A percentile compares a stretch with the other conserved stretches of the same genome.
phyloP scores from a whole-genome alignment of 2,329 filamentous ascomycete species.

The Gaeumannomyces tritici region DNA sequence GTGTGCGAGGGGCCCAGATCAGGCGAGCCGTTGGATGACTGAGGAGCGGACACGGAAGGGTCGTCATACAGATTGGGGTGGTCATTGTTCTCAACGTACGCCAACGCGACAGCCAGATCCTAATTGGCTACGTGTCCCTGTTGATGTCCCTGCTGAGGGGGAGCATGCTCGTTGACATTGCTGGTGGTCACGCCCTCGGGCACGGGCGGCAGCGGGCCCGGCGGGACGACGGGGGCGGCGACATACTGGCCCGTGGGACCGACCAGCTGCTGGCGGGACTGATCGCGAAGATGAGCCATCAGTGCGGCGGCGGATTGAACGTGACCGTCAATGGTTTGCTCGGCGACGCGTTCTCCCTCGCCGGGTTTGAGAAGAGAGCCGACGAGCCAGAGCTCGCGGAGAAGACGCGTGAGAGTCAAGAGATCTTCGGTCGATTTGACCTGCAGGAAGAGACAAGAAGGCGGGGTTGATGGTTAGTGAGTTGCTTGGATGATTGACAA shows the following conservation, averaged over 20 bases:
- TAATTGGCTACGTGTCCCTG: not conserved
- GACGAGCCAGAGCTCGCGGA: constrained; percentile 40
- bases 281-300: constrained; percentile 20
- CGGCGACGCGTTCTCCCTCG: constrained; percentile 28
- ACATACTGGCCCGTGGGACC: constrained; percentile 14
- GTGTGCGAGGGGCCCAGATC: no score
- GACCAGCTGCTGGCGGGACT: constrained; percentile 12
- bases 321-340: constrained; percentile 21
- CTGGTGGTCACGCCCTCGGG: not conserved
- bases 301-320: constrained; percentile 24
- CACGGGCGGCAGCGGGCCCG: constrained; percentile 4
- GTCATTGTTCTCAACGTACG: not conserved
- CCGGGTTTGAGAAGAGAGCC: constrained; percentile 34
- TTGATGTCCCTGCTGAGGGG: no score
- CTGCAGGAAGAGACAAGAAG: constrained; percentile 12
- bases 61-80: no score
- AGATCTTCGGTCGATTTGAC: constrained; percentile 33
- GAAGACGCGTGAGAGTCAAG: constrained; percentile 33
- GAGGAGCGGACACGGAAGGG: no score
- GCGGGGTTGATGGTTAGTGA: not conserved
- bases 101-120: not conserved
- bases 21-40: no score
- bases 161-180: not conserved
- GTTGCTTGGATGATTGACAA: not conserved
- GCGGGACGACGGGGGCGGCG: not conserved